Base-by-base conservation (phyloP, 768 basidiomycete species). In the Boletus fagicola region DNA sequence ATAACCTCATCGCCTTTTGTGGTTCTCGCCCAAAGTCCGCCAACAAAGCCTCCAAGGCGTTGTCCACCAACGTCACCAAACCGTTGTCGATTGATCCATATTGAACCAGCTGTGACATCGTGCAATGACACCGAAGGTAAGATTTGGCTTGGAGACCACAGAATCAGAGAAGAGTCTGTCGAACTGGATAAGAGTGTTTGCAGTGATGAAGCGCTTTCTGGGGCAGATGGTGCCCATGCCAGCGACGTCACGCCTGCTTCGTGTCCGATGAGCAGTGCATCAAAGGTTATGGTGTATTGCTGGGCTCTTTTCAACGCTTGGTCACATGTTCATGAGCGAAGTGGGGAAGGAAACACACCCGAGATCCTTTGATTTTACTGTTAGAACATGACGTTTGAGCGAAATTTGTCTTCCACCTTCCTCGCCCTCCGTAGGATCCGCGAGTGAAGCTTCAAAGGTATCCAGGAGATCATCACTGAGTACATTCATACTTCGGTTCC, bases 41-140 rank as follows among this genome's bases (percentile, higher is more conserved):
- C 94, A 42, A 95, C 87, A 69, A 99, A 98, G 0, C 95, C 96
- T 40, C 97, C 87, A 5, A 92, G 77, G 65, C 94, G 77, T 76
- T 94, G 84, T 20, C 91, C 91, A n/a, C 92, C 92, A 51, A 98
- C 82, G 60, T 98, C 94, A 26, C 97, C 97, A 67, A 98, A 98
- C 12, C 97, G 85, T 62, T 92, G 89, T 12, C 81, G 76, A 59
- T 90, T 94, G 45, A 94, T 86, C 97, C 97, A 99, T 30, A 98
- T 83, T 2, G 88, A 84, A 24, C 62, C 61, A 5, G 59, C 66
- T 2, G 84, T 76, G 4, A 78, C 69, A 8, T 69, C 75, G 35
- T 78, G 68, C 64, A 62, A 72, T 54, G 55, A 74, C 53, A 56
- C 74, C 56, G 48, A 68, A 60, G 56, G 75, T 15, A 74, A 60